Evolutionary conservation across 257 asterid species (phyloP).

Genomic region (Eucommia ulmoides): DNA sequence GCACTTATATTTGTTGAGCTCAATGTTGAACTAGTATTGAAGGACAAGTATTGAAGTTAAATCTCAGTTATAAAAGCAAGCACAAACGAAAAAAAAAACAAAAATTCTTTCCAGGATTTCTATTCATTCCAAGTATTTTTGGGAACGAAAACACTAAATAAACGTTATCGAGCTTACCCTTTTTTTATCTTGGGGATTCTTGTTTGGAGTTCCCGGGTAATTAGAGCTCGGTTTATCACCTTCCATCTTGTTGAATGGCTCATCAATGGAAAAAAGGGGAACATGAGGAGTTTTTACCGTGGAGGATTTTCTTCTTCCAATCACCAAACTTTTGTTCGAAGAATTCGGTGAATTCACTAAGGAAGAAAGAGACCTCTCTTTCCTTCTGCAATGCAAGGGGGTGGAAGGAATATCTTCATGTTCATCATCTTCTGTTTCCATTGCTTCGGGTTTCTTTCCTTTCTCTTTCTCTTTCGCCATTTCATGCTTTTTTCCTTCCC

Average conservation of each 20-base stretch:
- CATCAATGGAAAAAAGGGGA: background rate
- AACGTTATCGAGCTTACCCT: too few species aligned
- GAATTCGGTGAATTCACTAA: background rate
- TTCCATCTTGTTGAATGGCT: background rate
- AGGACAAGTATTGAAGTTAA: too few species aligned
- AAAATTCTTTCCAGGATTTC: too few species aligned
- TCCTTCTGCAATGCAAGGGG: conserved; percentile 1
- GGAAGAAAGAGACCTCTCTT: conserved; percentile 13
- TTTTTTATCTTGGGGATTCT: background rate
- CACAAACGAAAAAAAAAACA: too few species aligned
- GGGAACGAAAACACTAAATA: too few species aligned
- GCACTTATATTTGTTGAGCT: too few species aligned
- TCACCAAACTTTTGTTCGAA: background rate
- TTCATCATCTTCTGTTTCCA: background rate
- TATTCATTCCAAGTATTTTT: too few species aligned
- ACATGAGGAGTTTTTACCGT: conserved; percentile 1
- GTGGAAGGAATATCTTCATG: background rate
- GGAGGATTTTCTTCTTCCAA: conserved; percentile 2
- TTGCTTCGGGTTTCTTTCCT: background rate
- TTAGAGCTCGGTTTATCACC: background rate
- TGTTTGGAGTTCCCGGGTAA: background rate
- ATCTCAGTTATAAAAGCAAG: too few species aligned
- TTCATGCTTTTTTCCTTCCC: conserved; percentile 6
- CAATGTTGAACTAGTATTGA: too few species aligned
- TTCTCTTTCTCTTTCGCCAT: background rate